Base-by-base conservation (phyloP, 2,329 filamentous ascomycete genomes). In the Cordyceps farinosa region DNA sequence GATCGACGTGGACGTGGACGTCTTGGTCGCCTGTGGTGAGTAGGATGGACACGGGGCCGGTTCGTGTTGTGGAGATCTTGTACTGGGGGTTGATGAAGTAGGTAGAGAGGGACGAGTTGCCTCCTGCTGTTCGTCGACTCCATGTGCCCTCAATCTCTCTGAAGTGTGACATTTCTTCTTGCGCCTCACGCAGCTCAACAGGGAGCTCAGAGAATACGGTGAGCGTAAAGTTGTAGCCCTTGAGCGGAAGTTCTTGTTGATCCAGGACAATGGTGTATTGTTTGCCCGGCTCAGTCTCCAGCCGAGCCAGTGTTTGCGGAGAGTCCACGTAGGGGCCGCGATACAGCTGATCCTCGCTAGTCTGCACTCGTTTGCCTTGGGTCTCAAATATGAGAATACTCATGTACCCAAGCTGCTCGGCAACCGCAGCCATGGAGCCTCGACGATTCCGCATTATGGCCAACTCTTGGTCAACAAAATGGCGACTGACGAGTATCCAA, bases 81-180 rank as follows among this genome's bases (percentile, higher is more conserved):
- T 91, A 98, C 73, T 97, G 93, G 0, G 95, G 95, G 69, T 98
- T 99, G 63, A 84, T 81, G n/a, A 89, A 84, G 76, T 95, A 98
- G 9, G 84, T 86, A 2, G 89, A 76, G 34, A 88, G 90, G 65
- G 88, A 87, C 1, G 91, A 86, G 71, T 92, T 96, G 36, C 95
- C 95, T 29, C 95, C 95, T 4, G 92, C 91, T 1, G 89, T 93
- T 55, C 88, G 85, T 59, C 85, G 80, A 3, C 86, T 92, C 95
- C 95, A 99, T 2, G 82, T 80, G 2, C 88, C 87, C 1, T 80
- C 73, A 30, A 88, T 73, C 63, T 86, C 85, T n/a, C 77, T 81
- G 64, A 84, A 80, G 68, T 87, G 78, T 1, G 79, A 73, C 70
- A 90, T 89, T 59, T 80, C 68, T 51, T 89, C 82, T 17, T 77